phyloP scores from a whole-genome alignment of 371 early-diverging fungal species.

The Actinomortierella wolfii region DNA sequence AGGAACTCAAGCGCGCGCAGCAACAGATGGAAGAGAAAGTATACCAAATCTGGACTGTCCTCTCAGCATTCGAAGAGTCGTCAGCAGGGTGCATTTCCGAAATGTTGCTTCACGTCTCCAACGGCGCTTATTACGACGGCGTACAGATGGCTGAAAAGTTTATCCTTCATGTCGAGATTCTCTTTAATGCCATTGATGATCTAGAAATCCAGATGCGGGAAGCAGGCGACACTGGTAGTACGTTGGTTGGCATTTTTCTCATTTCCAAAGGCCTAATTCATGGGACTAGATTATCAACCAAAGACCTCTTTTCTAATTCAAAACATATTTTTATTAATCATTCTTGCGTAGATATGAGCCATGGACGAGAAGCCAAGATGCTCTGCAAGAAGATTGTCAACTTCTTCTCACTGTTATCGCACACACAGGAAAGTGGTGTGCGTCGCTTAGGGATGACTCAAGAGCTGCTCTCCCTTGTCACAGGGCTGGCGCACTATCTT shows the following conservation, averaged over 20 bases:
- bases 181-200: conserved; percentile 90
- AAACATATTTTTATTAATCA: conserved; percentile 1
- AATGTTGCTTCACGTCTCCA: conserved; percentile 92
- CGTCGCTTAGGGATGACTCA: conserved; percentile 80
- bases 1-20: conserved; percentile 60
- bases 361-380: conserved; percentile 88
- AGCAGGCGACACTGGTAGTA: conserved; percentile 59
- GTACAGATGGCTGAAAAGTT: conserved; percentile 90
- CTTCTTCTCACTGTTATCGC: conserved; percentile 89
- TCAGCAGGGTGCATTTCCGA: conserved; percentile 96
- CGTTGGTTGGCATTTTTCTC: conserved; percentile 15
- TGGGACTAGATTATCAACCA: neutral
- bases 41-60: conserved; percentile 88
- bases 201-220: conserved; percentile 68
- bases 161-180: conserved; percentile 90
- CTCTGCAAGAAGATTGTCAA: conserved; percentile 90
- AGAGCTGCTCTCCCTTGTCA: conserved; percentile 89
- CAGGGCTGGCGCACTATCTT: conserved; percentile 90
- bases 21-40: conserved; percentile 84
- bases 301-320: neutral
- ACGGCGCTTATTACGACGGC: conserved; percentile 81
- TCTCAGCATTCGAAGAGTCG: conserved; percentile 96
- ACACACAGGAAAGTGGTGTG: conserved; percentile 72
- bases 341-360: conserved; percentile 57
- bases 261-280: neutral